phyloP scores from a whole-genome alignment of 2,329 filamentous ascomycete species.

The Fonsecaea pedrosoi region DNA sequence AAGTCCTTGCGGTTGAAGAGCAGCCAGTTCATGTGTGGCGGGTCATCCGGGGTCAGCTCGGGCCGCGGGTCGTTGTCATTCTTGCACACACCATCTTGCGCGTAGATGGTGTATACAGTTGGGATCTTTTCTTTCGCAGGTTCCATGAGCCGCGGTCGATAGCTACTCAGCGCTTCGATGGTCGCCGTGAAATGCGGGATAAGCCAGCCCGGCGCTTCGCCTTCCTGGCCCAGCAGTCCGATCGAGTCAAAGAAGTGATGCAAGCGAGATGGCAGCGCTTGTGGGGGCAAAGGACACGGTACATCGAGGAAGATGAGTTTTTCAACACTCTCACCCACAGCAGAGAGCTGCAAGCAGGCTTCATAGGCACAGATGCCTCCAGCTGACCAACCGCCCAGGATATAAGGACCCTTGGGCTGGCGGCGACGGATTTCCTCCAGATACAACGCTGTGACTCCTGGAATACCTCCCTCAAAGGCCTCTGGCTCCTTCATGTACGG shows the following conservation, averaged over 20 bases:
- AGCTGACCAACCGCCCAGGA: conserved; percentile 76
- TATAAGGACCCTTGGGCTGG: conserved; percentile 64
- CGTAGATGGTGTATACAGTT: conserved; percentile 25
- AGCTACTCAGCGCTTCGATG: conserved; percentile 21
- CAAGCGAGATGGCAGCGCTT: conserved; percentile 8
- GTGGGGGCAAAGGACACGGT: conserved; percentile 62
- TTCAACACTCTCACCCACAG: conserved; percentile 64
- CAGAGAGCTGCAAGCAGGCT: conserved; percentile 66
- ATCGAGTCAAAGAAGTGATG: conserved; percentile 11
- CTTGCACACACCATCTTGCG: conserved; percentile 17
- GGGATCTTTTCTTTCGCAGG: background rate
- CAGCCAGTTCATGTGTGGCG: conserved; percentile 16
- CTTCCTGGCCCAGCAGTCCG: conserved; percentile 1
- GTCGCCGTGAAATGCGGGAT: conserved; percentile 26
- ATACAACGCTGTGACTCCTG: conserved; percentile 45
- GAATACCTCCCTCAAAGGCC: conserved; percentile 50
- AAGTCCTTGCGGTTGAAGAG: conserved; percentile 8
- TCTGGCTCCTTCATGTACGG: conserved; percentile 44
- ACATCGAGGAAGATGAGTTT: conserved; percentile 70
- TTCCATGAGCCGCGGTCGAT: conserved; percentile 21
- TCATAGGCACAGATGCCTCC: conserved; percentile 76
- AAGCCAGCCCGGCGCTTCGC: conserved; percentile 21
- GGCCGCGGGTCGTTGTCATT: conserved; percentile 3
- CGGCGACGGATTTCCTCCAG: conserved; percentile 48
- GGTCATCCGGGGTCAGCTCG: conserved; percentile 5